Conservation (phyloP, 177 flowering plant species). For the Vitis hybrid region DNA sequence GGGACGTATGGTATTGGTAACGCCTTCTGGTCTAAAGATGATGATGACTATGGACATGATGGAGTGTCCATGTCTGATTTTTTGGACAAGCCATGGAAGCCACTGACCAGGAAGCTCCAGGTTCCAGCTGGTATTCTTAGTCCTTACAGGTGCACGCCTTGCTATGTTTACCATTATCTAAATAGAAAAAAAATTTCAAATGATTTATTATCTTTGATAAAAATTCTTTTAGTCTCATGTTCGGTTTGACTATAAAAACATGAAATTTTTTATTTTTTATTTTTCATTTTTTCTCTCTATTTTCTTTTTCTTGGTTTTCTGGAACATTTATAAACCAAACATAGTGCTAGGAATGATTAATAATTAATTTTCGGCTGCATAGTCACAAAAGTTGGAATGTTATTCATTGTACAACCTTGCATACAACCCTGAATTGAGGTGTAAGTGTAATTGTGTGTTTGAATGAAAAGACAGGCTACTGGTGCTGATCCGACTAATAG, state of each 20-base stretch:
- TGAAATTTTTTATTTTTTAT: no score
- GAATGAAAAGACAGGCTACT: slow-evolving; percentile 41
- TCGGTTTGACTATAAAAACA: no score
- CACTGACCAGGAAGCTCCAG: slow-evolving; percentile 72
- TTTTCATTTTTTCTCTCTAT: no score
- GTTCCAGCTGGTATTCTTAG: slow-evolving; percentile 61
- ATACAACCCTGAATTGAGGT: neutral
- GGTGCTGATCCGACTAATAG: slow-evolving; percentile 46
- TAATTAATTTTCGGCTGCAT: no score
- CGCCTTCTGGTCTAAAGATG: slow-evolving; percentile 65
- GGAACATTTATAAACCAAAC: no score
- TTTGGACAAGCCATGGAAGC: slow-evolving; percentile 96
- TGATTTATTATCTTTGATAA: no score
- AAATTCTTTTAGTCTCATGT: no score
- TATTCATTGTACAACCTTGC: no score
- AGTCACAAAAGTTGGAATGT: no score
- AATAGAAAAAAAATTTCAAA: no score
- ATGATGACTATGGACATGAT: slow-evolving; percentile 30
- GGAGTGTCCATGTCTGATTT: slow-evolving; percentile 73
- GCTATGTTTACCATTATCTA: neutral
- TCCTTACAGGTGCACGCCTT: slow-evolving; percentile 68
- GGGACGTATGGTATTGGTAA: slow-evolving; percentile 89
- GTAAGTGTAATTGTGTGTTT: neutral
- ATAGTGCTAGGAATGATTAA: no score
- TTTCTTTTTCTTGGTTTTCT: no score